These are phyloP conservation scores for Oryza meyeriana DNA, from an alignment of 176 grass and related monocot genomes.

Conservation along the genomic window DNA sequence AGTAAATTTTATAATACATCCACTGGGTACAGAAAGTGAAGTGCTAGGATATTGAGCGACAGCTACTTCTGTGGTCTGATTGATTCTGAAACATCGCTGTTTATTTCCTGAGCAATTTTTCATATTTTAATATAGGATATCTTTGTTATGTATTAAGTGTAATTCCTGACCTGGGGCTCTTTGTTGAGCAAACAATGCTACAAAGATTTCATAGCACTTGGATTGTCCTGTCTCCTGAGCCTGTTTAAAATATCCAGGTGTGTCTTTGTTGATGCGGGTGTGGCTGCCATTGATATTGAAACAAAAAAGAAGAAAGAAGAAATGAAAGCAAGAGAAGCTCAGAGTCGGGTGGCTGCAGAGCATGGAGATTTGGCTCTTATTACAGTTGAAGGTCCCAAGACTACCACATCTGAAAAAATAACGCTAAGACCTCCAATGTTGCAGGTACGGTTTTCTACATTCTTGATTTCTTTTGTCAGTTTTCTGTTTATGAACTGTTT, in stretches of 20 bases:
- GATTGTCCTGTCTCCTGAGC: slow-evolving; percentile 23
- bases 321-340: slow-evolving; percentile 93
- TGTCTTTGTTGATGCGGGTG: slow-evolving; percentile 97
- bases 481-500: slow-evolving; percentile 25
- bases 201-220: neutral
- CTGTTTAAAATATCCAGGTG: slow-evolving; percentile 55
- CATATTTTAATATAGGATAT: no score
- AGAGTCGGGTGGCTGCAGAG: slow-evolving; percentile 62
- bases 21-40: no score
- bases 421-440: slow-evolving; percentile 89
- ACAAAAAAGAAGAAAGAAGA: slow-evolving; percentile 94
- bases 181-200: neutral
- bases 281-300: slow-evolving; percentile 88
- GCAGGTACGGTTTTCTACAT: slow-evolving; percentile 56
- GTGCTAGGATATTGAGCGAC: no score
- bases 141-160: neutral
- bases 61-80: no score
- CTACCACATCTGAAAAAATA: slow-evolving; percentile 65
- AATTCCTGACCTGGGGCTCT: neutral
- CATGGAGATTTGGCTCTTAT: slow-evolving; percentile 95
- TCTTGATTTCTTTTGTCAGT: slow-evolving; percentile 9
- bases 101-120: no score
- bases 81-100: no score
- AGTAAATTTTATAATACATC: no score
- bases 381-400: slow-evolving; percentile 73